Evolutionary conservation across 805 yeast species (phyloP).

Genomic region (Hanseniaspora singularis): DNA sequence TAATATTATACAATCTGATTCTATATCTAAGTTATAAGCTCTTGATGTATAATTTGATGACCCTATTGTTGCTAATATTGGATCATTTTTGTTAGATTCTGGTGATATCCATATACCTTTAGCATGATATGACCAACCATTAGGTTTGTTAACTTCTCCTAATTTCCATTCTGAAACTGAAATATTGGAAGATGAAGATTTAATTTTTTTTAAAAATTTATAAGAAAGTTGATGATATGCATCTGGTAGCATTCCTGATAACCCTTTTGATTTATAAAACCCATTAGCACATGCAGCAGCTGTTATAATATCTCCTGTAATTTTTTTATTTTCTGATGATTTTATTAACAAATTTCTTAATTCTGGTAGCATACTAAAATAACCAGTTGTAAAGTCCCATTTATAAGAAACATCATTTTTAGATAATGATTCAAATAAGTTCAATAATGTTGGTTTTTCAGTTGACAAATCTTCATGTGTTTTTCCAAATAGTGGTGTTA

Average conservation of each 20-base stretch:
- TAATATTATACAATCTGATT: constrained; percentile 69
- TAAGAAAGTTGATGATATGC: constrained; percentile 73
- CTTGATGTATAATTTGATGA: constrained; percentile 88
- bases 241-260: constrained; percentile 69
- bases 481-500: constrained; percentile 57
- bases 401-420: constrained; percentile 35
- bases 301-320: constrained; percentile 58
- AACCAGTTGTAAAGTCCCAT: constrained; percentile 93
- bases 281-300: constrained; percentile 94
- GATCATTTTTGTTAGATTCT: constrained; percentile 39
- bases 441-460: constrained; percentile 59
- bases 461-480: constrained; percentile 47
- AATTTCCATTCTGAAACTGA: constrained; percentile 70
- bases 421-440: constrained; percentile 39
- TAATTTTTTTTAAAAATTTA: constrained; percentile 47
- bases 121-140: constrained; percentile 97
- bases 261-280: constrained; percentile 72
- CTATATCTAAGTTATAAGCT: constrained; percentile 78
- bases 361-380: constrained; percentile 79
- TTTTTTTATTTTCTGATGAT: constrained; percentile 36
- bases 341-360: constrained; percentile 45
- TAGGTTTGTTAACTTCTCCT: constrained; percentile 67
- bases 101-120: constrained; percentile 85
- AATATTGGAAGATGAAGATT: constrained; percentile 33
- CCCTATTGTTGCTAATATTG: constrained; percentile 73